Evolutionary conservation across 2,329 filamentous ascomycete genomes (phyloP).

Genomic region (Penicillium sp.): DNA sequence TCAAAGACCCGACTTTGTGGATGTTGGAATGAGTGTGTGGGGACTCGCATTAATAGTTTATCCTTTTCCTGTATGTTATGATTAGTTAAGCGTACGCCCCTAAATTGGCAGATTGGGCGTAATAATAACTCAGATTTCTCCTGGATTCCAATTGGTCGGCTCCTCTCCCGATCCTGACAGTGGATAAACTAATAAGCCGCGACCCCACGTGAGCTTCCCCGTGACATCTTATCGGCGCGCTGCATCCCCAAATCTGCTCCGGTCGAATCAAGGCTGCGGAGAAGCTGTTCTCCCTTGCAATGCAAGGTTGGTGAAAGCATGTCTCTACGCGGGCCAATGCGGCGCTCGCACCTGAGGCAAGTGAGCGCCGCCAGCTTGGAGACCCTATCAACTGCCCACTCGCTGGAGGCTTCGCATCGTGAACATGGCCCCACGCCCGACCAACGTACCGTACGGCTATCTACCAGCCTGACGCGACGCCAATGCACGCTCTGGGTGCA

Average conservation of each 20-base stretch:
- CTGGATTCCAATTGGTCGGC: too few species aligned
- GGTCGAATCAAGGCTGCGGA: slow-evolving; percentile 3
- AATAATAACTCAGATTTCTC: too few species aligned
- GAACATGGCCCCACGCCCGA: slow-evolving; percentile 29
- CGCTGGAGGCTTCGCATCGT: slow-evolving; percentile 30
- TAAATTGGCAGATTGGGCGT: too few species aligned
- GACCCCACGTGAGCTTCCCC: slow-evolving; percentile 5
- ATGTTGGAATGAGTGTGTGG: too few species aligned
- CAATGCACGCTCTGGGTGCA: slow-evolving; percentile 56
- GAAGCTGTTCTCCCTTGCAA: slow-evolving; percentile 17
- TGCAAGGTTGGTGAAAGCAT: slow-evolving; percentile 29
- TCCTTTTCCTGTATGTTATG: too few species aligned
- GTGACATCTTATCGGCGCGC: slow-evolving; percentile 17
- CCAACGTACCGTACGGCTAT: slow-evolving; percentile 26
- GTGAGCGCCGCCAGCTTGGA: slow-evolving; percentile 43
- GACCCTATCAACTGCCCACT: slow-evolving; percentile 32
- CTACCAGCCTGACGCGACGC: slow-evolving; percentile 30
- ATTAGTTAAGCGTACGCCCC: too few species aligned
- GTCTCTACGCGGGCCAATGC: slow-evolving; percentile 40
- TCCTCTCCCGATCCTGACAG: too few species aligned
- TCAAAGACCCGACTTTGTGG: too few species aligned
- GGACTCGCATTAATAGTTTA: too few species aligned
- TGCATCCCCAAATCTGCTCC: slow-evolving; percentile 3
- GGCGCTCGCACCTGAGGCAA: slow-evolving; percentile 42
- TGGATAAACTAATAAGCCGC: too few species aligned